phyloP scores from a whole-genome alignment of 257 asterid genomes.

The Solanum habrochaites region DNA sequence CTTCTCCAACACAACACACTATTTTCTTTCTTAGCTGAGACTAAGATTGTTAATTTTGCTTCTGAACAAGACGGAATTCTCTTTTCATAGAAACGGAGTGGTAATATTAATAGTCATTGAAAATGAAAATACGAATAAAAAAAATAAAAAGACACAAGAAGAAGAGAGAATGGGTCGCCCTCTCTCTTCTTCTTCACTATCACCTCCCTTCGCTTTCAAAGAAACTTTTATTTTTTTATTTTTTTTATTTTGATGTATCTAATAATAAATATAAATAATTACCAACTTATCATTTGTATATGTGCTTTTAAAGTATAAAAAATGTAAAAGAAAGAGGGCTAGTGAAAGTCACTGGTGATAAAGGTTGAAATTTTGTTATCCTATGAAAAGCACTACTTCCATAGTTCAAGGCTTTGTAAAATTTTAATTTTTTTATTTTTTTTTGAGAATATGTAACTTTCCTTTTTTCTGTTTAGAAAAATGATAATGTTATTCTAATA shows the following conservation, averaged over 20 bases:
- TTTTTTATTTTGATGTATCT: not conserved
- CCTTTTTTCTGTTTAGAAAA: not conserved
- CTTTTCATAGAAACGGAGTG: conserved; percentile 11
- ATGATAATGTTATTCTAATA: not conserved
- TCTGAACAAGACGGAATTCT: conserved; percentile 1
- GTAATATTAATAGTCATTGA: not conserved
- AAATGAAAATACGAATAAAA: conserved; percentile 24
- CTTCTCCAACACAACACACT: not conserved
- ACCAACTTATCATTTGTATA: conserved; percentile 22
- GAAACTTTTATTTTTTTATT: conserved; percentile 17
- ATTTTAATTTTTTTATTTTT: not conserved
- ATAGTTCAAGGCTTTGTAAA: not conserved
- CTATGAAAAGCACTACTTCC: conserved; percentile 2
- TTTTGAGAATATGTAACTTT: not conserved
- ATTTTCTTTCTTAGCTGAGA: not conserved
- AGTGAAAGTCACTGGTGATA: conserved; percentile 26
- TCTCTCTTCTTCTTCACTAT: conserved; percentile 34
- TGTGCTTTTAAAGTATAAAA: conserved; percentile 3
- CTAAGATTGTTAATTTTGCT: not conserved
- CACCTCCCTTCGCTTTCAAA: conserved; percentile 54
- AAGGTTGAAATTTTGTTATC: not conserved
- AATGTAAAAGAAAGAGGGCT: conserved; percentile 10
- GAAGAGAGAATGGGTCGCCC: conserved; percentile 32
- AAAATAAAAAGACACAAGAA: conserved; percentile 27
- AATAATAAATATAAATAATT: not conserved